phyloP scores from a whole-genome alignment of 768 basidiomycete species.

The Suillus occidentalis region DNA sequence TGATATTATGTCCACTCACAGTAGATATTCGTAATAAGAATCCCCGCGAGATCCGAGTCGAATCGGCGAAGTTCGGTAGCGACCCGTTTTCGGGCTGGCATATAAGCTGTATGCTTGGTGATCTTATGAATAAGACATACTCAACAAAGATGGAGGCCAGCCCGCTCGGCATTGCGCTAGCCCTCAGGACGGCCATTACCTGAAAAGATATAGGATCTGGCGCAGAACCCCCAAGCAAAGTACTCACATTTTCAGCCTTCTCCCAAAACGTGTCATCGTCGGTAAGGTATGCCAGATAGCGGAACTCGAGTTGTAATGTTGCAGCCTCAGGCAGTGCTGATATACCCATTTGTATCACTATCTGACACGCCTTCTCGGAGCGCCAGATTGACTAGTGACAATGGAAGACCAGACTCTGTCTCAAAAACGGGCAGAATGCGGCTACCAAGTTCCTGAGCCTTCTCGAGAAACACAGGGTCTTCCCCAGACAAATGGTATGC shows the following conservation, averaged over 20 bases:
- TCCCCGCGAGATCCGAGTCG: slow-evolving; percentile 91
- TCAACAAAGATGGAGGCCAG: slow-evolving; percentile 84
- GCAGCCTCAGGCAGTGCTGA: slow-evolving; percentile 86
- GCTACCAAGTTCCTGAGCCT: slow-evolving; percentile 81
- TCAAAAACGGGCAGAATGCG: slow-evolving; percentile 84
- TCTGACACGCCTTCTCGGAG: slow-evolving; percentile 59
- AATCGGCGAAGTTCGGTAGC: slow-evolving; percentile 67
- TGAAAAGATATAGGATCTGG: slow-evolving; percentile 20
- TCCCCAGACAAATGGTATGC: slow-evolving; percentile 76
- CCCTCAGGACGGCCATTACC: slow-evolving; percentile 73
- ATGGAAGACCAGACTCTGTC: slow-evolving; percentile 77
- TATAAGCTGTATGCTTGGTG: not conserved
- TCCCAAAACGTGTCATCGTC: slow-evolving; percentile 81
- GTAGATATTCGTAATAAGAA: slow-evolving; percentile 89
- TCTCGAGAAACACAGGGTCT: slow-evolving; percentile 70
- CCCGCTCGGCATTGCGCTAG: slow-evolving; percentile 62
- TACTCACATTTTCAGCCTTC: slow-evolving; percentile 65
- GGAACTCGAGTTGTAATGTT: slow-evolving; percentile 88
- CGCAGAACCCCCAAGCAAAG: not conserved
- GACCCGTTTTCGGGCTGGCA: slow-evolving; percentile 48
- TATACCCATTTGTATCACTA: slow-evolving; percentile 55
- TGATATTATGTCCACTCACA: slow-evolving; percentile 46
- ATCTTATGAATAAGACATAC: slow-evolving; percentile 41
- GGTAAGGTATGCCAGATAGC: slow-evolving; percentile 80
- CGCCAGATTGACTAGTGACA: slow-evolving; percentile 77